phyloP scores from a whole-genome alignment of 768 basidiomycete genomes.

The Leccinellum luteum region DNA sequence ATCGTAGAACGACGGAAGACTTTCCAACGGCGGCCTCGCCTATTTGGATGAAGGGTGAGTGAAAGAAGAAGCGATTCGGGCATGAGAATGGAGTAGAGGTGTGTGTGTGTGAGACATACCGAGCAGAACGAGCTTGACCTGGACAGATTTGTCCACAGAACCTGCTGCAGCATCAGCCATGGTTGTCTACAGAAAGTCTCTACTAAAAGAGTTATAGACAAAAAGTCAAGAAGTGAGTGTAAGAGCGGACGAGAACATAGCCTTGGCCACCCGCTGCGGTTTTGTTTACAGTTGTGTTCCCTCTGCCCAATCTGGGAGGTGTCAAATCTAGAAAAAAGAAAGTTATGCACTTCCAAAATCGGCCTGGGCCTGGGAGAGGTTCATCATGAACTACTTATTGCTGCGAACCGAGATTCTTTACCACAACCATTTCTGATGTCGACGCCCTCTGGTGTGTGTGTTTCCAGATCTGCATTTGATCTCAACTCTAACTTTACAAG shows the following conservation, averaged over 20 bases:
- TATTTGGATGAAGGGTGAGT: conserved; percentile 29
- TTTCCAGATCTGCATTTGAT: neutral
- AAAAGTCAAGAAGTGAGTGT: neutral
- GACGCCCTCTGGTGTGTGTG: conserved; percentile 1
- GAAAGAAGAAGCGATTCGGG: neutral
- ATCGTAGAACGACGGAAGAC: conserved; percentile 96
- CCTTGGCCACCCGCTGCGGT: neutral
- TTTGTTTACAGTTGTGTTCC: conserved; percentile 26
- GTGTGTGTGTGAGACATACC: conserved; percentile 48
- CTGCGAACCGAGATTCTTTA: neutral
- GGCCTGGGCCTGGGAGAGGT: neutral
- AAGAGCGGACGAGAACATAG: neutral
- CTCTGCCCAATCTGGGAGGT: conserved; percentile 2
- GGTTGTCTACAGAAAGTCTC: conserved; percentile 15
- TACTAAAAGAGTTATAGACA: conserved; percentile 1
- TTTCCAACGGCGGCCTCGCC: conserved; percentile 99
- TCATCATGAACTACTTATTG: neutral
- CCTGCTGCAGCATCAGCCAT: conserved; percentile 80
- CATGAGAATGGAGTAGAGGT: neutral
- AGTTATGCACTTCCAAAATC: neutral
- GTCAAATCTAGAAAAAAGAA: neutral
- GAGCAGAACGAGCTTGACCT: conserved; percentile 96
- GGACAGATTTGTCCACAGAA: conserved; percentile 84
- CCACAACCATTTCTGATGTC: neutral
- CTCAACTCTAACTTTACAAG: neutral